Base-by-base conservation (phyloP, 805 yeast species). In the Kockiozyma suomiensis region DNA sequence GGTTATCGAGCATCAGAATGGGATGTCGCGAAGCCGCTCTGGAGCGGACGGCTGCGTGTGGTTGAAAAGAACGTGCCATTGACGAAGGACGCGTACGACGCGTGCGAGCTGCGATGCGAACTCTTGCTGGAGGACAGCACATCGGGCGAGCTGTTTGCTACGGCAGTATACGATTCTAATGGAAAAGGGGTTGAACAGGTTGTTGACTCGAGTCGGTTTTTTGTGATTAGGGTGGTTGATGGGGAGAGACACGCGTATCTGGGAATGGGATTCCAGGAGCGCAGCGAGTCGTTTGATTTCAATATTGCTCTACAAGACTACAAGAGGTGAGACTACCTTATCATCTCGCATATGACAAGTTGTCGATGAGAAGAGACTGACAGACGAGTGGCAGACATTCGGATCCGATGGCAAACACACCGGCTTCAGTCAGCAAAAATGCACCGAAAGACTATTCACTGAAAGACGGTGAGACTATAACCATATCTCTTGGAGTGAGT, bases 221-320 rank as follows among this genome's bases (percentile, higher is more conserved):
- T 73, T 62, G 76, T 76, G 25, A 68, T 79, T 4, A 56, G 75
- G 6, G 70, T 76, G 32, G 70, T 68, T n/a, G 71, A 72, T 47
- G 68, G 68, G 17, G 69, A 58, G 3, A 64, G 71, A 56, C 69
- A 69, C n/a, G 74, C 79, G 12, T 75, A 74, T 25, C 66, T 79
- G n/a, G 82, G 82, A 3, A 62, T 79, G 54, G 75, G 76, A 13
- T 77, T 78, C 56, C 67, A 65, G 1, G 76, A 76, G 65, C 63
- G 73, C 30, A 51, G 64, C 37, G 71, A 68, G 41, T 70, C 77
- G 17, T 70, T 73, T 51, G 79, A 75, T 33, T 77, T 77, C 64
- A 73, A 72, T 51, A 67, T 75, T 19, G 75, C 77, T 12, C 62
- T 76, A 38, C 78, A 75, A 61, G 72, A 70, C 30, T 75, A 69